These are phyloP conservation scores for Pseudopithomyces chartarum DNA, from an alignment of 2,329 filamentous ascomycete species.

Conservation along the genomic window DNA sequence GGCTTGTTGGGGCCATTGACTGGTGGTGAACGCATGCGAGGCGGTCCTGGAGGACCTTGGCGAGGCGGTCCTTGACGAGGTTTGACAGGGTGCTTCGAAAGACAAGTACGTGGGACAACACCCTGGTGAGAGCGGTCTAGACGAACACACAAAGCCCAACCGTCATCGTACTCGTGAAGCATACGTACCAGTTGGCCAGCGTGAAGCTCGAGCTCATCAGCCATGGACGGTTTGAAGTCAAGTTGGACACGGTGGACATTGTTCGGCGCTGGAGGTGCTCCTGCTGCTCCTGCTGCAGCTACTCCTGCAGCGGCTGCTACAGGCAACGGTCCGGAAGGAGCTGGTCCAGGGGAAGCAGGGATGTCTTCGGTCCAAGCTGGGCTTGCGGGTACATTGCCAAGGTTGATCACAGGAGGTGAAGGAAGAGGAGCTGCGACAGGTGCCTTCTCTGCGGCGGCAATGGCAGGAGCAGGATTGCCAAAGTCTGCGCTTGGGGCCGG, in stretches of 20 bases:
- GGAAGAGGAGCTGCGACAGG: slow-evolving; percentile 44
- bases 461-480: slow-evolving; percentile 43
- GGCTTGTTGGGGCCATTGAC: slow-evolving; percentile 19
- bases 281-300: slow-evolving; percentile 68
- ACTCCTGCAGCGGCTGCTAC: slow-evolving; percentile 64
- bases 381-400: slow-evolving; percentile 53
- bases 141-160: slow-evolving; percentile 92
- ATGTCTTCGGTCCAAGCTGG: slow-evolving; percentile 66
- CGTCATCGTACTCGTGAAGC: slow-evolving; percentile 96
- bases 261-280: slow-evolving; percentile 50
- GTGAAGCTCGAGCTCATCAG: slow-evolving; percentile 83
- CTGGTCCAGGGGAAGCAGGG: slow-evolving; percentile 57
- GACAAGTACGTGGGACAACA: slow-evolving; percentile 89
- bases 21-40: slow-evolving; percentile 38
- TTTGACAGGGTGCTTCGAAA: slow-evolving; percentile 90
- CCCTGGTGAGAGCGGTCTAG: slow-evolving; percentile 91
- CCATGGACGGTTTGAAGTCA: slow-evolving; percentile 90
- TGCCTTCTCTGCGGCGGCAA: slow-evolving; percentile 49
- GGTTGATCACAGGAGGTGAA: slow-evolving; percentile 57
- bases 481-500: slow-evolving; percentile 31
- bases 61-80: slow-evolving; percentile 66
- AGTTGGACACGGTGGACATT: slow-evolving; percentile 92
- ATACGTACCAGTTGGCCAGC: slow-evolving; percentile 85
- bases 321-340: slow-evolving; percentile 44
- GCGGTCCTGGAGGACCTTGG: slow-evolving; percentile 55